Conservation (phyloP, 2,329 filamentous ascomycete genomes). For the Botryotinia convoluta region DNA sequence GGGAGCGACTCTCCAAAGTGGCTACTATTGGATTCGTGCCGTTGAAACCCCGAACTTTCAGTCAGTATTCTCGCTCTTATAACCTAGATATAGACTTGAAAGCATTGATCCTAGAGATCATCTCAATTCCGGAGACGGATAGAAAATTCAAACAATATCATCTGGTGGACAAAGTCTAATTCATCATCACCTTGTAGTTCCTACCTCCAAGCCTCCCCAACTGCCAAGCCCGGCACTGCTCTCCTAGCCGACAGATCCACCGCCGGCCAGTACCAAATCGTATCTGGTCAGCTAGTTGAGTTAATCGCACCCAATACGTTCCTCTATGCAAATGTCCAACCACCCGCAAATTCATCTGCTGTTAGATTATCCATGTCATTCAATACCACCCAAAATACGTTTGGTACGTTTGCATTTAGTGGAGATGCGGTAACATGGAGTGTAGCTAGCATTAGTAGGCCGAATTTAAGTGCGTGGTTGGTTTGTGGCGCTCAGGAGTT, state of each 20-base stretch:
- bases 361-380: constrained; percentile 52
- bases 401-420: constrained; percentile 55
- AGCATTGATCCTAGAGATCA: not conserved
- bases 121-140: not conserved
- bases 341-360: constrained; percentile 42
- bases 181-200: not conserved
- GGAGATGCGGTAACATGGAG: constrained; percentile 59
- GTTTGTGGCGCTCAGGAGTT: constrained; percentile 52
- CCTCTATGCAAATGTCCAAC: constrained; percentile 32
- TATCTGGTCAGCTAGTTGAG: constrained; percentile 52
- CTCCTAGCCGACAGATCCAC: constrained; percentile 51
- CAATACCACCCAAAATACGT: constrained; percentile 49
- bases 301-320: constrained; percentile 40
- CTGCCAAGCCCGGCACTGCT: constrained; percentile 46
- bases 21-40: constrained; percentile 51
- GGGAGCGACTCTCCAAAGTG: constrained; percentile 12
- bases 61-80: constrained; percentile 32
- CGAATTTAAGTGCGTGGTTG: constrained; percentile 58
- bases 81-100: not conserved
- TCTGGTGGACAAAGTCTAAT: not conserved
- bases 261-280: constrained; percentile 58
- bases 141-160: not conserved
- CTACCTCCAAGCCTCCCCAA: constrained; percentile 50
- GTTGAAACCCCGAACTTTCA: constrained; percentile 57
- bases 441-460: constrained; percentile 47